Evolutionary conservation across 164 flowering plant genomes (phyloP).

Genomic region (Macadamia tetraphylla): DNA sequence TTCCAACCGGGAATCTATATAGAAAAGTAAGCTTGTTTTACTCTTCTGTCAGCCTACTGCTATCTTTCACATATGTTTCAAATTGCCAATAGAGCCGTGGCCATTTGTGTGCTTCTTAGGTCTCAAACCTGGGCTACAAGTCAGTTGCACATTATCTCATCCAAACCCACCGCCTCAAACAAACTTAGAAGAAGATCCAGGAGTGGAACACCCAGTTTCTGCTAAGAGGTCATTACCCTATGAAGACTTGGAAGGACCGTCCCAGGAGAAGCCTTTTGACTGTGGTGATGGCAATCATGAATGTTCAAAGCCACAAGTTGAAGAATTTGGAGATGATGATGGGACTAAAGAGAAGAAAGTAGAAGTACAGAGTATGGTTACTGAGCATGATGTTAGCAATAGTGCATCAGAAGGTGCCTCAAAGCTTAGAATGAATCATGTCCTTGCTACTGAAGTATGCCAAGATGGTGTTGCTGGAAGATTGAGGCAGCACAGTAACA

Average conservation of each 20-base stretch:
- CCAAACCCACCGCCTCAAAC: slow-evolving; percentile 38
- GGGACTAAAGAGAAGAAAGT: slow-evolving; percentile 1
- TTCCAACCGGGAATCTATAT: slow-evolving; percentile 72
- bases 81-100: not conserved
- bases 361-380: slow-evolving; percentile 3
- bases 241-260: slow-evolving; percentile 25
- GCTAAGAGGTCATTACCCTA: slow-evolving; percentile 59
- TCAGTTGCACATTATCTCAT: slow-evolving; percentile 94
- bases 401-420: slow-evolving; percentile 6
- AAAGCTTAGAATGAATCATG: not conserved
- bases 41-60: not conserved
- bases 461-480: slow-evolving; percentile 26
- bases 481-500: slow-evolving; percentile 13
- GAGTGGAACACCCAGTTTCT: slow-evolving; percentile 23
- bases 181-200: slow-evolving; percentile 19
- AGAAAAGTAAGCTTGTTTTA: slow-evolving; percentile 44
- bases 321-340: slow-evolving; percentile 7
- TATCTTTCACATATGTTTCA: no score
- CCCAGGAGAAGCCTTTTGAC: slow-evolving; percentile 4
- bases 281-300: not conserved
- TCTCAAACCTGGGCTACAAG: slow-evolving; percentile 57
- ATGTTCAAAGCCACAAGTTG: slow-evolving; percentile 8
- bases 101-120: slow-evolving; percentile 28
- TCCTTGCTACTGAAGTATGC: slow-evolving; percentile 7
- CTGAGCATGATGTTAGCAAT: slow-evolving; percentile 1